These are phyloP conservation scores for Fusarium miscanthi DNA, from an alignment of 2,329 filamentous ascomycete genomes.

Conservation along the genomic window DNA sequence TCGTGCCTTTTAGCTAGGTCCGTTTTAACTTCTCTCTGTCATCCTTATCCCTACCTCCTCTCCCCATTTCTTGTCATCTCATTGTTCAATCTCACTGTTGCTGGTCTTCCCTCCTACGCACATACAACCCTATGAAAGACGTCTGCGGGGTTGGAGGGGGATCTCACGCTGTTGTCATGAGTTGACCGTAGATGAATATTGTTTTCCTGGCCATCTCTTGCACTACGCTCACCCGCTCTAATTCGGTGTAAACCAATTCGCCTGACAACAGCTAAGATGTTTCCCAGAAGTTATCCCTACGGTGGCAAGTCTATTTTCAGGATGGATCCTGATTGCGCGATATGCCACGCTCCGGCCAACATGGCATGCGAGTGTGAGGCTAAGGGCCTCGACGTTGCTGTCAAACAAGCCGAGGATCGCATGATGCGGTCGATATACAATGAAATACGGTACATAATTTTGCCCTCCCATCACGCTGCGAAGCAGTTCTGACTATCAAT, in stretches of 20 bases:
- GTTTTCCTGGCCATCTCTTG: constrained; percentile 26
- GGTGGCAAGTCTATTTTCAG: constrained; percentile 64
- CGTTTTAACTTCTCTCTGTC: constrained; percentile 42
- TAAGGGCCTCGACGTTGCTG: constrained; percentile 70
- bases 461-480: not conserved
- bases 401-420: constrained; percentile 70
- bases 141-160: constrained; percentile 45
- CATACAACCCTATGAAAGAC: constrained; percentile 45
- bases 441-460: constrained; percentile 68
- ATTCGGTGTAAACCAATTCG: constrained; percentile 30
- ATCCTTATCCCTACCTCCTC: constrained; percentile 29
- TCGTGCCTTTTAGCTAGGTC: constrained; percentile 45
- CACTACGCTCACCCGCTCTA: constrained; percentile 18
- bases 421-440: constrained; percentile 72
- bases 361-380: constrained; percentile 73
- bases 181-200: constrained; percentile 42
- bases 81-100: constrained; percentile 33
- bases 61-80: constrained; percentile 34
- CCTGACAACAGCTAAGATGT: constrained; percentile 60
- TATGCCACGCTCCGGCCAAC: constrained; percentile 70
- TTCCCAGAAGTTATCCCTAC: constrained; percentile 58
- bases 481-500: constrained; percentile 19
- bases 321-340: constrained; percentile 77
- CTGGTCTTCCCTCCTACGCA: constrained; percentile 31
- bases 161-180: constrained; percentile 42